Conservation (phyloP, 2,329 filamentous ascomycete genomes). For the Fusarium odoratissimum region DNA sequence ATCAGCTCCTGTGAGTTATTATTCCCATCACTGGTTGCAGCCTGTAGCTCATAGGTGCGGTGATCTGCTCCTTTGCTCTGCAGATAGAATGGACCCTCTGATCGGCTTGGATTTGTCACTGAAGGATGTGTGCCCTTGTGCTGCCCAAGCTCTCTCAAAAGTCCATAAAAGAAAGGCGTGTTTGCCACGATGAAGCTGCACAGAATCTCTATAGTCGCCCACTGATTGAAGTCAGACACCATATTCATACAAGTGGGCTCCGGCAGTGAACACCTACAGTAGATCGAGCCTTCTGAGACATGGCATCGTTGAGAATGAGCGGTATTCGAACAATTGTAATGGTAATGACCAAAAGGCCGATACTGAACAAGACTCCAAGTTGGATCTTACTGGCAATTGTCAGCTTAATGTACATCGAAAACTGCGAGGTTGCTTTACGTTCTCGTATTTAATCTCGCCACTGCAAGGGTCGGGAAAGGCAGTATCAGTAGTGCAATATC, state of each 20-base stretch:
- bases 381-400: slow-evolving; percentile 9
- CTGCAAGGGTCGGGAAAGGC: slow-evolving; percentile 42
- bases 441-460: slow-evolving; percentile 12
- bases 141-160: neutral
- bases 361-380: slow-evolving; percentile 40
- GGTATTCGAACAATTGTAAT: slow-evolving; percentile 45
- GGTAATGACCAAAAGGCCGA: slow-evolving; percentile 39
- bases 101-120: neutral
- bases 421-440: neutral
- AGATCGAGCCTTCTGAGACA: slow-evolving; percentile 46
- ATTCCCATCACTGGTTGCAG: neutral
- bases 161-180: neutral
- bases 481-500: slow-evolving; percentile 44
- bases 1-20: neutral
- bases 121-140: neutral
- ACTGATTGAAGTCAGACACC: slow-evolving; percentile 15
- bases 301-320: slow-evolving; percentile 42
- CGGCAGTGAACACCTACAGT: slow-evolving; percentile 22
- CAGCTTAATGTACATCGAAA: neutral
- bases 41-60: neutral
- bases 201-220: slow-evolving; percentile 45
- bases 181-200: neutral
- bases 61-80: neutral
- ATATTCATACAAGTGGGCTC: rapidly evolving
- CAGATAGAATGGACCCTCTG: neutral